Evolutionary conservation across 176 grass and related monocot genomes (phyloP), one percentile per base, ranked within the genome.

Genomic region (Oryza rufipogon): DNA sequence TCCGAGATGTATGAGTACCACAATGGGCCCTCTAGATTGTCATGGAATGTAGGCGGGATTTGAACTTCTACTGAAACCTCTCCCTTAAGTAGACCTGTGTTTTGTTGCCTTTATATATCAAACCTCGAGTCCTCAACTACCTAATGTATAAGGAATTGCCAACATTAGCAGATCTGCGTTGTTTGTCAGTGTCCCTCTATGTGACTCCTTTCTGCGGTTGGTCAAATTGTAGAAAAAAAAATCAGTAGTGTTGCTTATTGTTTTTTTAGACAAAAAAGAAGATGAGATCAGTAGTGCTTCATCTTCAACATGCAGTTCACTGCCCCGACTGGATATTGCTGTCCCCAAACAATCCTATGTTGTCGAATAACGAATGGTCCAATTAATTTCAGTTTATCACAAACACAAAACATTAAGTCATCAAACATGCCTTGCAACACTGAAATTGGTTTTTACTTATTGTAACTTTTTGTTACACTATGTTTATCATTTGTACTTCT

Each of bases 401-500:
- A 12, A 72, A 26, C 19, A 30, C 8, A 39, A 64, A 64, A 48
- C 52, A 36, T 49, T 34, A n/a, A 76, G 73, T n/a, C 65, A 71
- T 66, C 47, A 56, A 83, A 28, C 83, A 78, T 26, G 23, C 74
- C 20, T 81, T 76, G 19, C 16, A 54, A 76, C n/a, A 32, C 25
- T 9, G 26, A 79, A 71, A 32, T 23, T 16, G 2, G 16, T 77
- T 45, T 36, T 63, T 63, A 61, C 7, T 61, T 61, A 22, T 60
- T 61, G 20, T 23, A 23, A 9, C 2, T n/a, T 11, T 23, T 63
- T 58, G 1, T 58, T 58, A 19, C 7, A 17, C 3, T 8, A 20
- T 73, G 47, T 68, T 68, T 83, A 7, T 67, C 19, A 68, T 63
- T 74, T 83, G 71, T 87, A 47, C 25, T 72, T 67, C 79, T n/a